Conservation (phyloP, 129 eudicot genomes). For the Gnaphalium uliginosum region DNA sequence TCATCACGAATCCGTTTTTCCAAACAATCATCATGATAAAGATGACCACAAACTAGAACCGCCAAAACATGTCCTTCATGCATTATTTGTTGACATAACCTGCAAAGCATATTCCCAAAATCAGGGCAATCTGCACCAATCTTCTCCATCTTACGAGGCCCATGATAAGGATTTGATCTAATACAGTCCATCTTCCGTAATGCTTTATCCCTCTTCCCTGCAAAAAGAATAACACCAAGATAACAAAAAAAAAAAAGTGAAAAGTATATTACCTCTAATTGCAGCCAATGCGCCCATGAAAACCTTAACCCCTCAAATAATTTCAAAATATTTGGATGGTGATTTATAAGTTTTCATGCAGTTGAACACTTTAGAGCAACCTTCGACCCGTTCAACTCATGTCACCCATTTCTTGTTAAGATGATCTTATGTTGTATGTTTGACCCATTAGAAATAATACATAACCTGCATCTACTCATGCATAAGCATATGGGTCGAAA, state of each 20-base stretch:
- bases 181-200: constrained; percentile 59
- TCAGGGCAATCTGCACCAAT: constrained; percentile 35
- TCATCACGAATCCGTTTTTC: constrained; percentile 49
- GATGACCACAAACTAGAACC: constrained; percentile 78
- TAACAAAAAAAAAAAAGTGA: neutral
- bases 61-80: constrained; percentile 52
- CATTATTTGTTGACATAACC: constrained; percentile 50
- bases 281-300: too few relatives aligned
- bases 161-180: constrained; percentile 36
- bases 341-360: neutral
- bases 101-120: constrained; percentile 46
- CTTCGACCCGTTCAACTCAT: neutral
- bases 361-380: neutral
- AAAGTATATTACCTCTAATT: neutral
- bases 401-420: neutral
- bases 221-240: neutral
- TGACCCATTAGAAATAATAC: neutral
- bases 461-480: neutral
- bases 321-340: too few relatives aligned
- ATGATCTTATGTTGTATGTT: too few relatives aligned
- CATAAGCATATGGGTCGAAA: neutral
- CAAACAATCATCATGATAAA: constrained; percentile 78
- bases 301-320: too few relatives aligned
- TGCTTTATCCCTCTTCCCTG: constrained; percentile 52
- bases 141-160: constrained; percentile 1